These are phyloP conservation scores for Alternaria infectoria DNA, from an alignment of 2,329 filamentous ascomycete genomes.

Conservation along the genomic window DNA sequence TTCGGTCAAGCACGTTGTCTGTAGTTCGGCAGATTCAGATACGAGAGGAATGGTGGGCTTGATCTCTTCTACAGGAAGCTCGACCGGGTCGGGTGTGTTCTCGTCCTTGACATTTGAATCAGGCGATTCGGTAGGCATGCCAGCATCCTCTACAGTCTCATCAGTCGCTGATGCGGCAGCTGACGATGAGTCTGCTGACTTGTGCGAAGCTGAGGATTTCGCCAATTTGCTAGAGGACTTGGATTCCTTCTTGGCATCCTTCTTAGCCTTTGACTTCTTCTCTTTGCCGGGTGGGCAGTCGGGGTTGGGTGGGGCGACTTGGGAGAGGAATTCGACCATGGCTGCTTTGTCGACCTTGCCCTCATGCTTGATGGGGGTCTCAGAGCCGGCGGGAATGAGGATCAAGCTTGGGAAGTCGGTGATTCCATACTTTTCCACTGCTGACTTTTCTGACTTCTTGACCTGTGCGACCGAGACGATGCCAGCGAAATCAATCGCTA, in stretches of 20 bases:
- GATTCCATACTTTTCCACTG: constrained; percentile 77
- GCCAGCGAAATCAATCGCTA: constrained; percentile 90
- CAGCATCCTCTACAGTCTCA: constrained; percentile 56
- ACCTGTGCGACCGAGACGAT: constrained; percentile 82
- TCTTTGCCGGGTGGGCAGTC: constrained; percentile 66
- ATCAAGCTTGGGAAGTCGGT: constrained; percentile 80
- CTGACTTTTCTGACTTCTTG: constrained; percentile 76
- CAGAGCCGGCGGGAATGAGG: constrained; percentile 73
- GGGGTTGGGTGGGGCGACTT: constrained; percentile 79
- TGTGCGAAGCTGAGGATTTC: constrained; percentile 59
- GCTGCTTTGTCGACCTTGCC: constrained; percentile 85
- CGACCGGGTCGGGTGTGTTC: constrained; percentile 55
- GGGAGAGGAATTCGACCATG: constrained; percentile 81
- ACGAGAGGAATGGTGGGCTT: constrained; percentile 70
- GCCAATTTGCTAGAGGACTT: constrained; percentile 58
- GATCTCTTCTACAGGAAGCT: constrained; percentile 60
- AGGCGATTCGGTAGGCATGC: constrained; percentile 61
- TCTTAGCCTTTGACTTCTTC: constrained; percentile 52
- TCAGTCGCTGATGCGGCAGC: constrained; percentile 57
- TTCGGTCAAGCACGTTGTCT: constrained; percentile 72
- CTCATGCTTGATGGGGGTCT: constrained; percentile 74
- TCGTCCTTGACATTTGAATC: constrained; percentile 56
- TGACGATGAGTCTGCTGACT: constrained; percentile 56
- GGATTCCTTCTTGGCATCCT: constrained; percentile 54
- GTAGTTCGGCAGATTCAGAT: constrained; percentile 67